phyloP scores from a whole-genome alignment of 2,329 filamentous ascomycete species.

The Microcera coccophila region DNA sequence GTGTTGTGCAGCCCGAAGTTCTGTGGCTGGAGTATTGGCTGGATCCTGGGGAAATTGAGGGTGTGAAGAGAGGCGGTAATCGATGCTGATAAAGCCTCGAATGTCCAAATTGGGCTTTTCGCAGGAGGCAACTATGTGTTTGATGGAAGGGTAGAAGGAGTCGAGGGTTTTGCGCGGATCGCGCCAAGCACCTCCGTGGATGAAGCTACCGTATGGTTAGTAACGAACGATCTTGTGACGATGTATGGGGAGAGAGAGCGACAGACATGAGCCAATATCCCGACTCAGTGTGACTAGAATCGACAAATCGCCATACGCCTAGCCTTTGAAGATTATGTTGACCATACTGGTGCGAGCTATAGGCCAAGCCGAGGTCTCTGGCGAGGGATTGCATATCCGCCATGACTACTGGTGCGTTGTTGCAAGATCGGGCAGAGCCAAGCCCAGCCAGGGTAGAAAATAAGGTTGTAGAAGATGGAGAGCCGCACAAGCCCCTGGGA shows the following conservation, averaged over 20 bases:
- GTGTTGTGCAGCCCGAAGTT: slow-evolving; percentile 47
- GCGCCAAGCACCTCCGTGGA: slow-evolving; percentile 63
- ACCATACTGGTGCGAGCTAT: slow-evolving; percentile 36
- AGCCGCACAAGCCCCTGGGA: no score
- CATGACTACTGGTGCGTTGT: no score
- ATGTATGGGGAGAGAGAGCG: slow-evolving; percentile 4
- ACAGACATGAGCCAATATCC: slow-evolving; percentile 38
- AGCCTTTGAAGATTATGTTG: slow-evolving; percentile 43
- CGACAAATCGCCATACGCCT: slow-evolving; percentile 40
- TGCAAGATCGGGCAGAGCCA: no score
- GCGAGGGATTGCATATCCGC: slow-evolving; percentile 19
- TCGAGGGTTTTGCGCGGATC: slow-evolving; percentile 50
- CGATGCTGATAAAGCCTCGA: slow-evolving; percentile 60
- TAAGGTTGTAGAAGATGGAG: no score
- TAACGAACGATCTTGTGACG: background rate
- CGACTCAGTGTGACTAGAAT: slow-evolving; percentile 13
- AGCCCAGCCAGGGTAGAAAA: background rate
- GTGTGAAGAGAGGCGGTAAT: slow-evolving; percentile 57
- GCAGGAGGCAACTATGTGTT: slow-evolving; percentile 37
- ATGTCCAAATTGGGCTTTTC: slow-evolving; percentile 35
- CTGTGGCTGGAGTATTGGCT: slow-evolving; percentile 19
- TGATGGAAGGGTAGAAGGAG: slow-evolving; percentile 44
- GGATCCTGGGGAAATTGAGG: slow-evolving; percentile 41
- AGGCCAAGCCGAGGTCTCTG: slow-evolving; percentile 24
- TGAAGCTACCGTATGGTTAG: slow-evolving; percentile 38